Evolutionary conservation across 768 basidiomycete genomes (phyloP).

Genomic region (Mycena sanguinolenta): DNA sequence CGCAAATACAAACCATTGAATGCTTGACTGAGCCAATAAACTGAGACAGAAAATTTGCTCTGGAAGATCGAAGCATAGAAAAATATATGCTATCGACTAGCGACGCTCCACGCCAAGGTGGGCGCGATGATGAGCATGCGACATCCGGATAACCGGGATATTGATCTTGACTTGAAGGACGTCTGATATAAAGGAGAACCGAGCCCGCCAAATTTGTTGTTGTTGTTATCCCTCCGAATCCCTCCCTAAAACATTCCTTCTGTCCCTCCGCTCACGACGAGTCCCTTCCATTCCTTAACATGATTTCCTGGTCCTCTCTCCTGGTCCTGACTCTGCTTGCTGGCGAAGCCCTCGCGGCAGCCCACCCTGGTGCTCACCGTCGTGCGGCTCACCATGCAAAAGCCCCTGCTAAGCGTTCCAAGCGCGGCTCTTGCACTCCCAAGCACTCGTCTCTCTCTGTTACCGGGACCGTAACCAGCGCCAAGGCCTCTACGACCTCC

Average conservation of each 20-base stretch:
- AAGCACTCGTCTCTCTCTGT: neutral
- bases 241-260: neutral
- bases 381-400: conserved; percentile 5
- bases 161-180: conserved; percentile 14
- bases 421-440: conserved; percentile 23
- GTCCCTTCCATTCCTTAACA: conserved; percentile 37
- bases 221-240: neutral
- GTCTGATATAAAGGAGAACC: conserved; percentile 2
- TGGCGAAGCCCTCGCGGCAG: conserved; percentile 15
- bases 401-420: neutral
- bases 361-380: conserved; percentile 11
- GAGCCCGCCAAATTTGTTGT: neutral
- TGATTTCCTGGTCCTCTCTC: conserved; percentile 33
- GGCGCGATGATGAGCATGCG: too few species aligned
- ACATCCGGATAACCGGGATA: neutral
- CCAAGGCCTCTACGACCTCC: conserved; percentile 1
- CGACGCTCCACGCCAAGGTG: neutral
- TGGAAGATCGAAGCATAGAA: too few species aligned
- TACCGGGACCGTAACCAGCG: neutral
- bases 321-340: conserved; percentile 33
- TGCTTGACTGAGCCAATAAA: too few species aligned
- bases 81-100: too few species aligned
- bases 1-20: too few species aligned
- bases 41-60: too few species aligned
- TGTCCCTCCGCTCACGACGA: conserved; percentile 14